Evolutionary conservation across 2,329 filamentous ascomycete genomes (phyloP).

Genomic region (Botrytis deweyae): DNA sequence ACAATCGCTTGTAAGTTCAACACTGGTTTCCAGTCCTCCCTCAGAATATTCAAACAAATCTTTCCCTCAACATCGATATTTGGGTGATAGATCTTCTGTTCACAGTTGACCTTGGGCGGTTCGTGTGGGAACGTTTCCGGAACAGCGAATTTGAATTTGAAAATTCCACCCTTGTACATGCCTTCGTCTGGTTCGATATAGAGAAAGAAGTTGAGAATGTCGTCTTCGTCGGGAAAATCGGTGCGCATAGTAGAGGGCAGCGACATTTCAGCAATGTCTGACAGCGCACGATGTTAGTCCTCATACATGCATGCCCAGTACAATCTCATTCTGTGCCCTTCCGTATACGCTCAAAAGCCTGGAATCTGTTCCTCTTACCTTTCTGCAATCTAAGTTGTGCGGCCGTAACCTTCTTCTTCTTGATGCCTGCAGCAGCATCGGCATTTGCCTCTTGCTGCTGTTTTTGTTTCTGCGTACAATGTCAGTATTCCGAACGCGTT

Average conservation of each 20-base stretch:
- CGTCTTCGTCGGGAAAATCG: constrained; percentile 77
- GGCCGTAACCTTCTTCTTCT: constrained; percentile 98
- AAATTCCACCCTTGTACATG: constrained; percentile 83
- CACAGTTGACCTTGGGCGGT: constrained; percentile 94
- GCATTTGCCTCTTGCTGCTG: constrained; percentile 92
- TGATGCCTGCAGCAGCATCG: constrained; percentile 67
- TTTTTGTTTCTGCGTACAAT: constrained; percentile 73
- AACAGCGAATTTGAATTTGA: constrained; percentile 89
- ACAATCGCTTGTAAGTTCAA: constrained; percentile 96
- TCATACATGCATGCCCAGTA: not conserved
- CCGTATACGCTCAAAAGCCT: not conserved
- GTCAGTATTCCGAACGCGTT: not conserved
- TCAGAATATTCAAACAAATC: constrained; percentile 93
- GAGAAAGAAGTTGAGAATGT: constrained; percentile 81
- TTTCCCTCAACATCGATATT: constrained; percentile 98
- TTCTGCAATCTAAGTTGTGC: constrained; percentile 95
- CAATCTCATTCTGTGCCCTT: not conserved
- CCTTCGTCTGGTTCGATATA: constrained; percentile 83
- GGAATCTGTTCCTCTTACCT: constrained; percentile 53
- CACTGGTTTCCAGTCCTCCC: constrained; percentile 99
- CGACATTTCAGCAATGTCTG: constrained; percentile 79
- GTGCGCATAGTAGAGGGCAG: constrained; percentile 79
- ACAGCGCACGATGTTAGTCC: not conserved
- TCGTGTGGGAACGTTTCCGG: constrained; percentile 96
- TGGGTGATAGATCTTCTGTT: constrained; percentile 97